These are phyloP conservation scores for Lasiosphaeria hispida DNA, from an alignment of 495 filamentous ascomycete species.

Conservation along the genomic window DNA sequence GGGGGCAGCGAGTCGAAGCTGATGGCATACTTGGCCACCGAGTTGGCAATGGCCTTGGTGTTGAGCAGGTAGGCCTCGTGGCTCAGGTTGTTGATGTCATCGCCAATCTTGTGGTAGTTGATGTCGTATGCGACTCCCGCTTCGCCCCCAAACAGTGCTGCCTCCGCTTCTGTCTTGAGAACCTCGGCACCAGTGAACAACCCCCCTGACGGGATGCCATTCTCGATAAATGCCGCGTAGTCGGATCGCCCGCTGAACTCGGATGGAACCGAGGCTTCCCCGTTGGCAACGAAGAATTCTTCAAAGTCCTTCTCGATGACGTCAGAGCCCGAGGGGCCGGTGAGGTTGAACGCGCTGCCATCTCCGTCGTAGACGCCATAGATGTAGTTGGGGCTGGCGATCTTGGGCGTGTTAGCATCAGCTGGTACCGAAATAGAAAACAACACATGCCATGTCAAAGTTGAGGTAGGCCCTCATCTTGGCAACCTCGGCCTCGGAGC, in stretches of 20 bases:
- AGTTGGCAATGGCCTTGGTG: slow-evolving; percentile 59
- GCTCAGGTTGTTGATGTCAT: slow-evolving; percentile 59
- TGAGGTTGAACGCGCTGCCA: slow-evolving; percentile 58
- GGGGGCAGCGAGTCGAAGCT: slow-evolving; percentile 34
- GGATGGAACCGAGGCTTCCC: slow-evolving; percentile 46
- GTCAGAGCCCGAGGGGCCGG: slow-evolving; percentile 62
- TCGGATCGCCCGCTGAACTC: slow-evolving; percentile 65
- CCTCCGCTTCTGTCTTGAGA: slow-evolving; percentile 61
- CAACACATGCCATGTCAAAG: slow-evolving; percentile 61
- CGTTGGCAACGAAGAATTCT: slow-evolving; percentile 51
- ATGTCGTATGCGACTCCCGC: slow-evolving; percentile 58
- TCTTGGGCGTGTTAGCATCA: slow-evolving; percentile 21
- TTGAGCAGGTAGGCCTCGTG: slow-evolving; percentile 59
- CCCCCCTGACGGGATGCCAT: slow-evolving; percentile 62
- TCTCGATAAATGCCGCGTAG: slow-evolving; percentile 65
- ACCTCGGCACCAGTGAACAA: slow-evolving; percentile 69
- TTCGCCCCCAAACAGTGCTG: slow-evolving; percentile 55
- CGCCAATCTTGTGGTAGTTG: slow-evolving; percentile 61
- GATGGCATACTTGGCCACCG: slow-evolving; percentile 60
- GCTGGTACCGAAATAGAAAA: background rate
- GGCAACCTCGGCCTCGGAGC: slow-evolving; percentile 41
- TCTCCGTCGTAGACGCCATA: slow-evolving; percentile 71
- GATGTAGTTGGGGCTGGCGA: slow-evolving; percentile 68
- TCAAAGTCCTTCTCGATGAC: slow-evolving; percentile 63
- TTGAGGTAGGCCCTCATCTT: slow-evolving; percentile 69